Percentiles rank a stretch among this genome's conserved stretches.
These are phyloP conservation scores for Pittosporum tobira DNA, from an alignment of 129 eudicot species.

Conservation along the genomic window DNA sequence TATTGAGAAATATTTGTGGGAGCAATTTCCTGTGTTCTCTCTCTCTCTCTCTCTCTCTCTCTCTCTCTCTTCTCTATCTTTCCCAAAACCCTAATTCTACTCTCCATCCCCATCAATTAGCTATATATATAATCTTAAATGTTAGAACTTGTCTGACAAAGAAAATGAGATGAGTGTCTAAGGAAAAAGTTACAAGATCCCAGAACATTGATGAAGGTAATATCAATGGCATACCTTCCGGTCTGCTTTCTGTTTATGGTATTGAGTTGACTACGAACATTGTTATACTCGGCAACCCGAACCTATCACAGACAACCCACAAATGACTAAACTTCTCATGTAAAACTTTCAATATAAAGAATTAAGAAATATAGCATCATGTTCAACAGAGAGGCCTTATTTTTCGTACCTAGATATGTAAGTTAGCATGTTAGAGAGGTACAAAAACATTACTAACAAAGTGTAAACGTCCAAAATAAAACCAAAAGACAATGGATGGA, in stretches of 20 bases:
- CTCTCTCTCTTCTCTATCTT: too few relatives aligned
- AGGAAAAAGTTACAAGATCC: neutral
- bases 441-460: neutral
- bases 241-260: conserved; percentile 85
- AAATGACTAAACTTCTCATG: neutral
- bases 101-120: too few relatives aligned
- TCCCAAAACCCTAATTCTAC: too few relatives aligned
- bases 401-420: neutral
- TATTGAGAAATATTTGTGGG: too few relatives aligned
- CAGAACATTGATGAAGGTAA: neutral
- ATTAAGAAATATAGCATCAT: neutral
- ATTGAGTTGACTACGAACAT: conserved; percentile 90
- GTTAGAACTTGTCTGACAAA: neutral
- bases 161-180: too few relatives aligned
- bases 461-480: neutral
- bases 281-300: conserved; percentile 88
- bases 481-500: neutral
- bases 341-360: neutral
- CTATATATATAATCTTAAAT: neutral
- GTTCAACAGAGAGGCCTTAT: neutral
- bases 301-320: conserved; percentile 38
- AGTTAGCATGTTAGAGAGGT: neutral
- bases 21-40: too few relatives aligned
- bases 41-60: too few relatives aligned
- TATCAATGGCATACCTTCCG: conserved; percentile 54